phyloP scores from a whole-genome alignment of 345 rosid genomes.

The Cardamine resedifolia region DNA sequence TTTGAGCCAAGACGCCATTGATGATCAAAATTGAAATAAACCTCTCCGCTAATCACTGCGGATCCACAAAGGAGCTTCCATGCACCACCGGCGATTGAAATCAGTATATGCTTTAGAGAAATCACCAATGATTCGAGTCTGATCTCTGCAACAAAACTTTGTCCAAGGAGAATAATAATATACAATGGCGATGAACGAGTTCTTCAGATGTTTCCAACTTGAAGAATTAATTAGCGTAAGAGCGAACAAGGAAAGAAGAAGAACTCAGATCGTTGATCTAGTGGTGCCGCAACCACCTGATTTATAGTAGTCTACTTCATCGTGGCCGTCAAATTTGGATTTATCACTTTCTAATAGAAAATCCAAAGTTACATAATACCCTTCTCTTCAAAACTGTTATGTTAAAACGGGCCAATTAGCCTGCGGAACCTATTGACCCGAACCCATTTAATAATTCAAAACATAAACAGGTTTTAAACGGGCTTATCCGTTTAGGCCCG shows the following conservation, averaged over 20 bases:
- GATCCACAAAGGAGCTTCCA: constrained; percentile 43
- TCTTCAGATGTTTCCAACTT: constrained; percentile 16
- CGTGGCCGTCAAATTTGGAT: constrained; percentile 24
- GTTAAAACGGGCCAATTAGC: too few relatives aligned
- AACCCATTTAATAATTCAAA: too few relatives aligned
- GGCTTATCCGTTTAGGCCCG: too few relatives aligned
- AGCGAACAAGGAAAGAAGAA: constrained; percentile 5
- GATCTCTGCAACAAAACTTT: constrained; percentile 1
- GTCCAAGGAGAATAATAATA: not conserved
- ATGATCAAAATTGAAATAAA: constrained; percentile 22
- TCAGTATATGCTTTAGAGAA: not conserved
- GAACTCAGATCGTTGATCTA: constrained; percentile 42
- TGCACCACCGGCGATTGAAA: constrained; percentile 37
- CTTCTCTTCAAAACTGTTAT: too few relatives aligned
- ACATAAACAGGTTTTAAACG: too few relatives aligned
- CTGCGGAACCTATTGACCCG: too few relatives aligned
- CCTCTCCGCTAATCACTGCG: constrained; percentile 37
- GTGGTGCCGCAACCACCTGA: constrained; percentile 8
- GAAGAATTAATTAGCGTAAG: constrained; percentile 13
- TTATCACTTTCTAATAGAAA: not conserved
- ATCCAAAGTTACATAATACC: not conserved
- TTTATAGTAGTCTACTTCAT: constrained; percentile 29
- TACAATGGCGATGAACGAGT: constrained; percentile 9
- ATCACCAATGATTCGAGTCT: not conserved
- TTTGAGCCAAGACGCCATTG: constrained; percentile 97